Evolutionary conservation across 345 rosid species (phyloP), one percentile per base, ranked within the genome.

Genomic region (Abelmoschus esculentus): DNA sequence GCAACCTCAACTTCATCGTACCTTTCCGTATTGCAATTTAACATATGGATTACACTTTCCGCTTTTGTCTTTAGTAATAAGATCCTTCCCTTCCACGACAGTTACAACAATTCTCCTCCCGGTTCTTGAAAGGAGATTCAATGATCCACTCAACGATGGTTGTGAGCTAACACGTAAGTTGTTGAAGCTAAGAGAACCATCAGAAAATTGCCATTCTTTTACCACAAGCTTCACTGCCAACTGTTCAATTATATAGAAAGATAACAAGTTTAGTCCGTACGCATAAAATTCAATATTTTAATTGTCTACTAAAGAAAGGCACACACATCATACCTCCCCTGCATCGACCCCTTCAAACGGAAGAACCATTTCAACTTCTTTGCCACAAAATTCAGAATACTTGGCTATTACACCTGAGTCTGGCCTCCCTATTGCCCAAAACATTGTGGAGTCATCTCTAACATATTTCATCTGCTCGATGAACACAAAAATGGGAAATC

Each of bases 181-280:
- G 78, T 79, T 84, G 76, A 79, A 77, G 79, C 84, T 88, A 78
- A 87, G 89, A 26, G 97, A 88, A 47, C 99, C 96, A 44, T 88
- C 97, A 31, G 99, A 86, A 81, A 88, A 95, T 79, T 88, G 97
- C 99, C 99, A 95, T 74, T 91, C 99, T 80, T 95, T 91, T 71
- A 95, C 29, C 58, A 91, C 81, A 68, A 95, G 86, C 85, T 73
- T 80, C 47, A 95, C 93, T 0, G 84, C 83, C 83, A 95, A 81
- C 99, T 93, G 84, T 67, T 47, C 60, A 73, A 74, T 59, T 44
- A 31, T 47, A 14, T 47, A 14, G 15, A 47, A 50, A 61, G 71
- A 66, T 32, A 29, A 40, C 60, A 53, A 47, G 18, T 34, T 36
- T 22, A 38, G 14, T 22, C 29, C 17, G n/a, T 10, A 40, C 2